These are phyloP conservation scores for Scenedesmus sp. DNA, from an alignment of 163 green algal genomes.

Conservation along the genomic window DNA sequence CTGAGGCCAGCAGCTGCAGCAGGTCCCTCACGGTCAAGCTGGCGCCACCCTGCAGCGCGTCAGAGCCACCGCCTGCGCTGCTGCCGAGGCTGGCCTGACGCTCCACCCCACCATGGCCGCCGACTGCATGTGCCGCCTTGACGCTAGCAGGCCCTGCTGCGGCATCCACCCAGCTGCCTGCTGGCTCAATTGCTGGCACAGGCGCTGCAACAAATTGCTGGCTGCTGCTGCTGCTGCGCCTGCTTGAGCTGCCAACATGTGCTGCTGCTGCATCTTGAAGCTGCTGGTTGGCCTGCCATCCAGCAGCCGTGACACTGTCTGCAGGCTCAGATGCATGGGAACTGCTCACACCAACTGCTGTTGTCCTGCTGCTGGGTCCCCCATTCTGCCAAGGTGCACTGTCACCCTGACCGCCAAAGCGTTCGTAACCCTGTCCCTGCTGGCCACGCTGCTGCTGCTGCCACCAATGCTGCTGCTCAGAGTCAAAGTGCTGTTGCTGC, in stretches of 20 bases:
- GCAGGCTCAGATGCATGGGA: not conserved
- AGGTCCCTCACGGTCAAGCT: slow-evolving; percentile 35
- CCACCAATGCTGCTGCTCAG: not conserved
- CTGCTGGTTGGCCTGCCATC: not conserved
- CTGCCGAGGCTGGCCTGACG: not conserved
- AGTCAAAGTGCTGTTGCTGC: slow-evolving; percentile 17
- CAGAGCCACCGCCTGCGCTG: not conserved
- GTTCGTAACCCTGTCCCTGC: not conserved
- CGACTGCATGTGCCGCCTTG: too few relatives aligned
- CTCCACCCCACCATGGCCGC: not conserved
- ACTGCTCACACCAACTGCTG: not conserved
- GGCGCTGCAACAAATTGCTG: not conserved
- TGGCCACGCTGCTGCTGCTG: not conserved
- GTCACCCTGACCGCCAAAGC: not conserved
- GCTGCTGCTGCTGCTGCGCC: not conserved
- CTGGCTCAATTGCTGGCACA: not conserved
- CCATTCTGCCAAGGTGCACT: not conserved
- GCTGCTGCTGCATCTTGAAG: not conserved
- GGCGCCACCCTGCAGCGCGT: not conserved
- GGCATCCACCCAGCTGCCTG: not conserved
- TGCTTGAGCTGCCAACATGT: not conserved
- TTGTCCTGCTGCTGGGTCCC: not conserved
- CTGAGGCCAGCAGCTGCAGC: slow-evolving; percentile 34
- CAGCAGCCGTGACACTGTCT: not conserved
- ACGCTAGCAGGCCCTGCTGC: not conserved